Evolutionary conservation across 805 yeast species (phyloP).

Genomic region (Grigorovia humatica): DNA sequence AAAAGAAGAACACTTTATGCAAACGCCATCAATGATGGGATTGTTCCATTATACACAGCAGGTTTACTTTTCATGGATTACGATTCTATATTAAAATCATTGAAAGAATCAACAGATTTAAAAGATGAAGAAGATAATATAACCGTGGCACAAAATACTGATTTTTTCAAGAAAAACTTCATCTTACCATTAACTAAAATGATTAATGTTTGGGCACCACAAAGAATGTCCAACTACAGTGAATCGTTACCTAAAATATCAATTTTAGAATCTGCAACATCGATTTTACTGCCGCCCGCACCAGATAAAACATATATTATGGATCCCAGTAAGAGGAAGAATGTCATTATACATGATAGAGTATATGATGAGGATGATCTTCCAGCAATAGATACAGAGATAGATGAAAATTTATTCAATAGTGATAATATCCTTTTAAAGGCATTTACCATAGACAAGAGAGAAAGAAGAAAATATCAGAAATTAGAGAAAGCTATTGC

Average conservation of each 20-base stretch:
- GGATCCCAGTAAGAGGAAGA: conserved; percentile 50
- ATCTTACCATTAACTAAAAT: conserved; percentile 38
- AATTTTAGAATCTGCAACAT: conserved; percentile 57
- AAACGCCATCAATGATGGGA: conserved; percentile 69
- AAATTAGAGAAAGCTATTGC: conserved; percentile 79
- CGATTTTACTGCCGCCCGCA: conserved; percentile 57
- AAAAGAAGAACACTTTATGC: conserved; percentile 63
- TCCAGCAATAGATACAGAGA: conserved; percentile 25
- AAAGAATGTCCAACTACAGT: conserved; percentile 10
- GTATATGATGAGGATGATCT: conserved; percentile 44
- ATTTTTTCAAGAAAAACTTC: conserved; percentile 21
- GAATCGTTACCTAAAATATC: conserved; percentile 49
- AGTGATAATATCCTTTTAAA: conserved; percentile 26
- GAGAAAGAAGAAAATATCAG: conserved; percentile 59
- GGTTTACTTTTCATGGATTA: conserved; percentile 61
- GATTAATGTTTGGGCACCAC: conserved; percentile 33
- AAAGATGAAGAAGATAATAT: conserved; percentile 3
- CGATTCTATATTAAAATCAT: conserved; percentile 32
- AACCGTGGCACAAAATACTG: conserved; percentile 7
- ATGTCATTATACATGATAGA: conserved; percentile 59
- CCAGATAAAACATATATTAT: conserved; percentile 52
- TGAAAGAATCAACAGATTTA: conserved; percentile 11
- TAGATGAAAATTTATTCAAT: conserved; percentile 10
- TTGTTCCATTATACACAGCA: conserved; percentile 68
- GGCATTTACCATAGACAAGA: conserved; percentile 18